A percentile compares a stretch with the other conserved stretches of the same genome.
phyloP scores from a whole-genome alignment of 2,329 filamentous ascomycete genomes.

The Gliomastix tumulicola region DNA sequence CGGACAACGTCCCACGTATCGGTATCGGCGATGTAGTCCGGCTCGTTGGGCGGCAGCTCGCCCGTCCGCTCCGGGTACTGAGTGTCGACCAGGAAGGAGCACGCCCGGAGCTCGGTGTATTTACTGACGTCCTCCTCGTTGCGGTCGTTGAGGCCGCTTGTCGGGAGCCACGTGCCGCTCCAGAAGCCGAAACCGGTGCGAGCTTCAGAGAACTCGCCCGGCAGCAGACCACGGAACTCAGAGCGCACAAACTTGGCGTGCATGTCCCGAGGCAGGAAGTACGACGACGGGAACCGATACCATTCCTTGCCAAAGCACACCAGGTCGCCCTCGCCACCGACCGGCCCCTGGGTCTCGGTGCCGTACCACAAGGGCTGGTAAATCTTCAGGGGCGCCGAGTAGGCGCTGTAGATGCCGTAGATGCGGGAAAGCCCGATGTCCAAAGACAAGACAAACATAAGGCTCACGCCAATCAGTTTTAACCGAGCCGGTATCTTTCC shows the following conservation, averaged over 20 bases:
- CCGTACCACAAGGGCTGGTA: constrained; percentile 60
- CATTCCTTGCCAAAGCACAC: constrained; percentile 95
- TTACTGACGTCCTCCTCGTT: constrained; percentile 84
- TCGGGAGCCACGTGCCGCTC: constrained; percentile 76
- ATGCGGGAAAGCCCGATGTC: constrained; percentile 65
- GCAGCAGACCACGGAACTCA: constrained; percentile 81
- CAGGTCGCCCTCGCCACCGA: constrained; percentile 55
- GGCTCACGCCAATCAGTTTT: constrained; percentile 60
- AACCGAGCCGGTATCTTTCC: constrained; percentile 67
- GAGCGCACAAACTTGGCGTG: constrained; percentile 85
- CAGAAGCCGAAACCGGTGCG: constrained; percentile 63
- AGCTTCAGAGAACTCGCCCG: constrained; percentile 81
- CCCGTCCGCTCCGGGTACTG: constrained; percentile 57
- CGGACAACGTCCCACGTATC: constrained; percentile 71
- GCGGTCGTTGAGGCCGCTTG: constrained; percentile 82
- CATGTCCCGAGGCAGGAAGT: constrained; percentile 78
- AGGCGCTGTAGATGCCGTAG: constrained; percentile 71
- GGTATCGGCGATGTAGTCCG: constrained; percentile 68
- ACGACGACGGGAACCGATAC: constrained; percentile 95
- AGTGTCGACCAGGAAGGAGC: constrained; percentile 82
- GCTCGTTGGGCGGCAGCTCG: constrained; percentile 60
- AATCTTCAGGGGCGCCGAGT: constrained; percentile 70
- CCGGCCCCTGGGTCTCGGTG: constrained; percentile 33
- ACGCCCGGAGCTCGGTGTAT: constrained; percentile 72
- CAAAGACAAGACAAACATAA: constrained; percentile 56